Evolutionary conservation across 1,284 basidiomycete genomes (phyloP), one percentile per base, ranked within the genome.

Genomic region (Microbotryum violaceum): DNA sequence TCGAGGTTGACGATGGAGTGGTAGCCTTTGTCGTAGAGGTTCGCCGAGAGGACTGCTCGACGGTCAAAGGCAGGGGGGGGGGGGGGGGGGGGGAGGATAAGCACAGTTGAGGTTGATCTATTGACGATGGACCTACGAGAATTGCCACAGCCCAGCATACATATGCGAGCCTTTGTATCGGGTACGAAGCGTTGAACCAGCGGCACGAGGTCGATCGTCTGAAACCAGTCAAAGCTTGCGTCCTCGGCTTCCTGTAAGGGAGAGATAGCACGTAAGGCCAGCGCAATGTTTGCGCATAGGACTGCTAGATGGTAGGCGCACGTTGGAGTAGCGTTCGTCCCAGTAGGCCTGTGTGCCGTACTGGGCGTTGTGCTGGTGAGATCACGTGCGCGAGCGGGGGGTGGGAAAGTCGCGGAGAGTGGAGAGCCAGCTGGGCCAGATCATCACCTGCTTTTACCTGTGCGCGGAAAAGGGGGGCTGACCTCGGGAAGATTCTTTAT

Each of bases 101-200:
- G 31, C 9, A 47, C 8, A 50, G 37, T 42, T 70, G 78, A 25
- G 66, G 86, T 87, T 67, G 88, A 83, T 75, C 87, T 20, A 37
- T 31, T 42, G 23, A 18, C 37, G 8, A 46, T 20, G 0, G n/a
- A 66, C 74, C 62, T 47, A 77, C 73, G 85, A 4, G 89, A 90
- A 75, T 93, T 94, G 6, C 91, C 91, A 72, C 91, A 94, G 53
- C 91, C 91, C 9, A 96, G 82, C 83, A 94, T 89, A 62, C 93
- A 75, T 66, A 94, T 88, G 33, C 82, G 78, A 1, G 85, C 80
- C 4, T 75, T 74, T 72, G 83, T 87, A 62, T 84, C 75, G 0
- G 86, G 86, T 25, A 91, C 81, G 49, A 85, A 75, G 50, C 80
- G 79, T 46, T 79, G 78, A 27, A 90, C 74, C 29, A 85, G 37